Base-by-base conservation (phyloP, 1,284 basidiomycete species). In the Singerocomus rubriflavus region DNA sequence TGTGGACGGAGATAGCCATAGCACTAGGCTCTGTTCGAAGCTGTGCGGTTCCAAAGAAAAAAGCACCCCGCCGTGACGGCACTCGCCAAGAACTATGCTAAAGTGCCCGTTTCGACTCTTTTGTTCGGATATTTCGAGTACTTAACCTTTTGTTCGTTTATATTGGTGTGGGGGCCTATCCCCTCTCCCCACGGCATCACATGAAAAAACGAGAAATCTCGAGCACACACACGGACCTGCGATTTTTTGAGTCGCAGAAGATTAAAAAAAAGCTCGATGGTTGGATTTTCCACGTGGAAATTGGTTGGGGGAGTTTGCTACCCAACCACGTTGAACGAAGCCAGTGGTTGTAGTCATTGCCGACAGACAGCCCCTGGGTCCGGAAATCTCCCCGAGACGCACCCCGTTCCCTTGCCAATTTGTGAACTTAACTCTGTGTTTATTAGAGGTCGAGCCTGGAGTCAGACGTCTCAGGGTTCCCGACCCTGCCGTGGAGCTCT, bases 151-250 rank as follows among this genome's bases (percentile, higher is more conserved):
- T 21, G 21, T 21, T 21, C 21, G 21, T 21, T 4, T 21, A 4
- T 21, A 21, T 21, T 21, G 11, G 34, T 12, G 32, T 27, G 81
- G 77, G 76, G 76, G 25, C 82, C 73, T 57, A 68, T 84, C 33
- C 78, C 81, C 2, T n/a, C 69, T 85, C 1, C 82, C 84, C 3
- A 88, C 85, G 63, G 82, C 82, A 12, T 69, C 73, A n/a, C 78
- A 73, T 2, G 4, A 71, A 75, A 40, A 55, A 70, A 2, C 73
- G 85, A 13, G 82, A 87, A 52, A 59, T 76, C 31, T 73, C 77
- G 6, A 88, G 89, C 60, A 68, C 76, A 0, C 64, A 82, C 21
- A 21, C n/a, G n/a, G 21, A 69, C 86, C 9, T 85, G 78, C 54
- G 76, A 81, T 58, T 88, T 88, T 57, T 21, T 21, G 71, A 74